Conservation (phyloP, 1,284 basidiomycete genomes). For the Golubevia pallescens region DNA sequence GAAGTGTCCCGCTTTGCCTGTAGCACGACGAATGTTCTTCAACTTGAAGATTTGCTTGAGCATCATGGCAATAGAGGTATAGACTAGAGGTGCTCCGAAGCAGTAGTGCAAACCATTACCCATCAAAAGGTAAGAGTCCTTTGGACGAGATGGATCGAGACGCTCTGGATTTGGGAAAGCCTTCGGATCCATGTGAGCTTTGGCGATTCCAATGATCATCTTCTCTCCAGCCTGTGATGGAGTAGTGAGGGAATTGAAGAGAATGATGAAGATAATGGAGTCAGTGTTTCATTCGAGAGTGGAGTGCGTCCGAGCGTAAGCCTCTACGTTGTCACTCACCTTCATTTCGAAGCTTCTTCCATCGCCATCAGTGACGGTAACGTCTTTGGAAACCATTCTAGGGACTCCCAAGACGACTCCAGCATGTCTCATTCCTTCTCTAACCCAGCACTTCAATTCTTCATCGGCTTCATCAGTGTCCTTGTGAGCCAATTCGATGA, state of each 20-base stretch:
- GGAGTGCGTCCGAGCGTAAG: too few relatives aligned
- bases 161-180: conserved; percentile 69
- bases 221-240: conserved; percentile 37
- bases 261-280: too few relatives aligned
- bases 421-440: conserved; percentile 23
- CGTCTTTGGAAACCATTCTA: conserved; percentile 14
- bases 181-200: conserved; percentile 65
- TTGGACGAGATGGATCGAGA: conserved; percentile 68
- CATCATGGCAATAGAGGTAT: conserved; percentile 67
- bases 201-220: conserved; percentile 21
- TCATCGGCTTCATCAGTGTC: conserved; percentile 16
- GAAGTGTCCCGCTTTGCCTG: conserved; percentile 69
- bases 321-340: not conserved
- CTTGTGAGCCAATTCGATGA: conserved; percentile 16
- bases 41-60: conserved; percentile 69
- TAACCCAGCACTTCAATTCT: conserved; percentile 17
- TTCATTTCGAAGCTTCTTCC: conserved; percentile 16
- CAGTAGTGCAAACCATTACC: conserved; percentile 71
- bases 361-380: conserved; percentile 12
- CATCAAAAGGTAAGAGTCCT: conserved; percentile 68
- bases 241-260: conserved; percentile 7
- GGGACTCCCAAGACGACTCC: conserved; percentile 22
- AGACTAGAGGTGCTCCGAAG: conserved; percentile 12
- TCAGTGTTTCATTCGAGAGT: too few relatives aligned
- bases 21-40: conserved; percentile 69